Conservation (phyloP, 2,329 filamentous ascomycete species). For the Scopulariopsis brevicaulis region DNA sequence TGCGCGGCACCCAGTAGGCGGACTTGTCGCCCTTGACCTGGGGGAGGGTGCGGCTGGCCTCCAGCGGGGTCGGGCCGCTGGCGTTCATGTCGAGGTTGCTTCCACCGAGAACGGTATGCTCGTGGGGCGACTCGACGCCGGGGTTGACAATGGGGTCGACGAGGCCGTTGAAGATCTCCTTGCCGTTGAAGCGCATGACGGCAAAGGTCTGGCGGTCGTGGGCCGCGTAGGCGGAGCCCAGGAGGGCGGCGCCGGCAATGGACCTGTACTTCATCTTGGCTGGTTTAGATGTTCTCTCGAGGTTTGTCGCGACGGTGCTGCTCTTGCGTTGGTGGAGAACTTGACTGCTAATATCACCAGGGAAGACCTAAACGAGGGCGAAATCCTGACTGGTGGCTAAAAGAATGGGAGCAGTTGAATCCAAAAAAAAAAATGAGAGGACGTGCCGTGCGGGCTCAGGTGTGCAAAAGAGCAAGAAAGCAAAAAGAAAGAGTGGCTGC, state of each 20-base stretch:
- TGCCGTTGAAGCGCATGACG: conserved; percentile 60
- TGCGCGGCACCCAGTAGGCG: conserved; percentile 66
- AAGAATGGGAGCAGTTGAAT: background rate
- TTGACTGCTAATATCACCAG: background rate
- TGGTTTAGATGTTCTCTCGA: background rate
- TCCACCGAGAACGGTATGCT: conserved; percentile 61
- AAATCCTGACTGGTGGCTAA: background rate
- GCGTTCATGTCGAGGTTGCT: conserved; percentile 54
- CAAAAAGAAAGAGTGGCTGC: background rate
- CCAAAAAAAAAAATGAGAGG: background rate
- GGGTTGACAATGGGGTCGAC: conserved; percentile 59
- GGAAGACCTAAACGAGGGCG: background rate
- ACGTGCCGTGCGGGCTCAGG: background rate
- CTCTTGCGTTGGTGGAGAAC: background rate
- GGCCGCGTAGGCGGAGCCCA: conserved; percentile 23
- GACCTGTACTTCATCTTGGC: conserved; percentile 3
- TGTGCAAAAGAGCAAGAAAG: background rate
- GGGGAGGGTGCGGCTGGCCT: conserved; percentile 61
- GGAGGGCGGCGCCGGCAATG: conserved; percentile 22
- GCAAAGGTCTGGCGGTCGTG: conserved; percentile 46
- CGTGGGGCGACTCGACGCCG: conserved; percentile 45
- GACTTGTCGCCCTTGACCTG: conserved; percentile 56
- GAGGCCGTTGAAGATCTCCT: conserved; percentile 48
- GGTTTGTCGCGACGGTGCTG: background rate
- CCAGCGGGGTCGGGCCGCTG: conserved; percentile 44